Conservation (phyloP, 2,329 filamentous ascomycete species). For the Alternaria sp. region DNA sequence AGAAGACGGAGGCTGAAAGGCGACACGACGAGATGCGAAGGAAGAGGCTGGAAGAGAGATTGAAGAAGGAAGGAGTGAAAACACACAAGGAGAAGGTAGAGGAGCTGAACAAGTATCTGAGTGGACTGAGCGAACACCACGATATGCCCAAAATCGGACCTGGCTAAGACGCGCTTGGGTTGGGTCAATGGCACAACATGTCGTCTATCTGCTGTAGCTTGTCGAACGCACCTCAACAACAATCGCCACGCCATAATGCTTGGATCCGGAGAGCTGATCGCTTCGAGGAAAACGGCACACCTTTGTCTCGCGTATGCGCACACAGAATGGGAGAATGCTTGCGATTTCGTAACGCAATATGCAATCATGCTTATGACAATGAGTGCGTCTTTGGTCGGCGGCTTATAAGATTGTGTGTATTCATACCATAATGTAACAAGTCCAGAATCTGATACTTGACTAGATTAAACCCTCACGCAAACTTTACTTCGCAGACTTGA, state of each 20-base stretch:
- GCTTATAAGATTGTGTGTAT: background rate
- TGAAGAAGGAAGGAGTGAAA: constrained; percentile 87
- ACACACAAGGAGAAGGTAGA: constrained; percentile 97
- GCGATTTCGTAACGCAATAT: background rate
- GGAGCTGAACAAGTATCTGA: constrained; percentile 92
- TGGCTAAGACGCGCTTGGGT: constrained; percentile 55
- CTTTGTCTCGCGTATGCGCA: background rate
- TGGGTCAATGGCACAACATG: background rate
- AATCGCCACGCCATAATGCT: background rate
- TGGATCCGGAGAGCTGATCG: background rate
- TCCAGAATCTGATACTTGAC: background rate
- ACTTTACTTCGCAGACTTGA: background rate
- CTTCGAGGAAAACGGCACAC: background rate
- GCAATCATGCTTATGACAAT: background rate
- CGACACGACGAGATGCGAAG: constrained; percentile 81
- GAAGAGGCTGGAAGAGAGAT: constrained; percentile 82
- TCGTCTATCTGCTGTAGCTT: background rate
- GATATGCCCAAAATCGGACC: constrained; percentile 77
- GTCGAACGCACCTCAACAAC: background rate
- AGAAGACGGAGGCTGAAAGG: constrained; percentile 86
- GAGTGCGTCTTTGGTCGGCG: background rate
- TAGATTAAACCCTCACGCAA: background rate
- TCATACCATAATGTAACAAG: background rate
- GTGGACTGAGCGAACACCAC: constrained; percentile 92
- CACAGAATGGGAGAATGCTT: background rate